A percentile compares a stretch with the other conserved stretches of the same genome.
Evolutionary conservation across 495 filamentous ascomycete species (phyloP).

Genomic region (Penicillium daleae): DNA sequence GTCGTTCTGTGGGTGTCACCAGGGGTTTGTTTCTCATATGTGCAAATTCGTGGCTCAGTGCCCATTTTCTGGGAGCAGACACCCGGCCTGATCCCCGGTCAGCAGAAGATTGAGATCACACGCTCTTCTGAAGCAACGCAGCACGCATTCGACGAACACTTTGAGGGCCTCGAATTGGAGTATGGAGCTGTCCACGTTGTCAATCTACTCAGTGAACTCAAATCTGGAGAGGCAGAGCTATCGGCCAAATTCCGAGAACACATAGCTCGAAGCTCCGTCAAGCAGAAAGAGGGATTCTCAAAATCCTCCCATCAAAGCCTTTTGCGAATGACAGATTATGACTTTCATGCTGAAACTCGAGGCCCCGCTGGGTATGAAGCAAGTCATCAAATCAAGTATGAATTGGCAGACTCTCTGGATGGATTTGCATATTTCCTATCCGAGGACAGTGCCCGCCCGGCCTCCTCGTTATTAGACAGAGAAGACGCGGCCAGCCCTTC

Average conservation of each 20-base stretch:
- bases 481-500: conserved; percentile 48
- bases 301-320: conserved; percentile 66
- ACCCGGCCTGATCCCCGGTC: conserved; percentile 82
- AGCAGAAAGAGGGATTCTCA: conserved; percentile 44
- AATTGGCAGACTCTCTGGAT: conserved; percentile 75
- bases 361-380: conserved; percentile 87
- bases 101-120: conserved; percentile 93
- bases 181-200: conserved; percentile 92
- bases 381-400: conserved; percentile 73
- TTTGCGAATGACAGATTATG: conserved; percentile 79
- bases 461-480: conserved; percentile 26
- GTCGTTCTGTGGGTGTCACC: conserved; percentile 71
- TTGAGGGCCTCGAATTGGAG: conserved; percentile 75
- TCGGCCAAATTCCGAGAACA: conserved; percentile 78
- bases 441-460: conserved; percentile 54
- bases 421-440: conserved; percentile 88
- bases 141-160: conserved; percentile 94
- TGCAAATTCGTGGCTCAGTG: conserved; percentile 87
- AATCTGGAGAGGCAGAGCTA: conserved; percentile 80
- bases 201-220: conserved; percentile 87
- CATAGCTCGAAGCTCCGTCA: conserved; percentile 68
- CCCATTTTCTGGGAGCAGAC: conserved; percentile 98
- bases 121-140: conserved; percentile 89
- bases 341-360: conserved; percentile 93
- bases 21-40: conserved; percentile 86